phyloP scores from a whole-genome alignment of 2,329 filamentous ascomycete genomes.

The Reticulascus tulasneorum region DNA sequence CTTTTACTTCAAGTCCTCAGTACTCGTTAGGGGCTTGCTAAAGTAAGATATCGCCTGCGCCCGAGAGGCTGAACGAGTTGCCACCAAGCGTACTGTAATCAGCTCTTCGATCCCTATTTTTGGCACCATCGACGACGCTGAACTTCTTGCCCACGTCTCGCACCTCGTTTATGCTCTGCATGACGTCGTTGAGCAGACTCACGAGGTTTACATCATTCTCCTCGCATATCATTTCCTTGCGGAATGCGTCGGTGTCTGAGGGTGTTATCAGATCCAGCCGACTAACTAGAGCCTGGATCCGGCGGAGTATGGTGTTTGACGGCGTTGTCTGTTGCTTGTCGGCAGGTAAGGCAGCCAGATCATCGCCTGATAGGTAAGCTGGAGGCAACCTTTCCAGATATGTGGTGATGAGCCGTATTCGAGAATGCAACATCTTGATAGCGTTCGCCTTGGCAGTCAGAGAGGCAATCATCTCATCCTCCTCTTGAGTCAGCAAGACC shows the following conservation, averaged over 20 bases:
- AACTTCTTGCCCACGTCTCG: conserved; percentile 76
- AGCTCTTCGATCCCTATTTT: conserved; percentile 14
- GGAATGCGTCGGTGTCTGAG: conserved; percentile 60
- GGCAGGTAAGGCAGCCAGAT: conserved; percentile 25
- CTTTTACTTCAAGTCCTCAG: no score
- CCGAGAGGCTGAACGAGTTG: conserved; percentile 15
- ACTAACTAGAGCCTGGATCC: conserved; percentile 80
- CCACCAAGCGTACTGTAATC: conserved; percentile 7
- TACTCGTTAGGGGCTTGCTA: no score
- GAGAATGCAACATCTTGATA: conserved; percentile 84
- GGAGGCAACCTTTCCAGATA: conserved; percentile 73
- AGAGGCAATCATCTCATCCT: conserved; percentile 58
- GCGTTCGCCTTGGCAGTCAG: conserved; percentile 89
- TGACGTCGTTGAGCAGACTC: conserved; percentile 69
- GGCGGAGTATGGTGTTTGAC: conserved; percentile 75
- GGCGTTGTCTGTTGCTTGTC: conserved; percentile 34
- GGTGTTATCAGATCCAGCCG: conserved; percentile 80
- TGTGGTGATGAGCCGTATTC: conserved; percentile 66
- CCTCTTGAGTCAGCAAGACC: conserved; percentile 46
- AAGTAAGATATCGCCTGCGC: conserved; percentile 21
- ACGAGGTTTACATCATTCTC: conserved; percentile 81
- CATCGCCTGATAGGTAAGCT: conserved; percentile 52
- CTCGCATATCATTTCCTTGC: conserved; percentile 69
- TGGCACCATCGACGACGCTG: conserved; percentile 47
- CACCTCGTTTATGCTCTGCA: conserved; percentile 66